A percentile compares a stretch with the other conserved stretches of the same genome.
phyloP scores from a whole-genome alignment of 768 basidiomycete genomes.

The Tricholoma sp. region DNA sequence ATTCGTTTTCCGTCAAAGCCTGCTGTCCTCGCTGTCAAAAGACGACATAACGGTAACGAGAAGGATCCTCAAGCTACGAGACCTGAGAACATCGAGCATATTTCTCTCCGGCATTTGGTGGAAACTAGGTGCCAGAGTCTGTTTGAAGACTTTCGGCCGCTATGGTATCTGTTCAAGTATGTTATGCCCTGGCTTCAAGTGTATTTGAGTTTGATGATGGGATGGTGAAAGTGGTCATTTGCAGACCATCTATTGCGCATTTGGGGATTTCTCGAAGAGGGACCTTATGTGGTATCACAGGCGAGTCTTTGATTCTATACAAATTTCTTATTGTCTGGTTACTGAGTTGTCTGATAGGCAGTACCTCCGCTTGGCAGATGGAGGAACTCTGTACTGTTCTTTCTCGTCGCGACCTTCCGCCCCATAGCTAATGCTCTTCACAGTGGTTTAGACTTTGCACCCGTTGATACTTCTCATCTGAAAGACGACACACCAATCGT shows the following conservation, averaged over 20 bases:
- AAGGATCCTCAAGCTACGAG: conserved; percentile 10
- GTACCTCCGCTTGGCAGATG: conserved; percentile 47
- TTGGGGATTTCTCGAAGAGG: conserved; percentile 55
- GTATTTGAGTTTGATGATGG: background rate
- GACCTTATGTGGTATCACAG: conserved; percentile 55
- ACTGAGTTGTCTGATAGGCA: conserved; percentile 22
- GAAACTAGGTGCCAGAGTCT: conserved; percentile 39
- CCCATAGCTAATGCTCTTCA: conserved; percentile 4
- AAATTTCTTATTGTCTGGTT: background rate
- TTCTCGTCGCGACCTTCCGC: background rate
- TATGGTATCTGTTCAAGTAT: conserved; percentile 49
- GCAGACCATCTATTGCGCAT: conserved; percentile 56
- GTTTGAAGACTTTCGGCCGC: conserved; percentile 35
- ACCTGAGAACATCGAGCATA: conserved; percentile 21
- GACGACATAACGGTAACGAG: conserved; percentile 22
- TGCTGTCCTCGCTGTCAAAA: conserved; percentile 28
- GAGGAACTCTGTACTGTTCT: conserved; percentile 52
- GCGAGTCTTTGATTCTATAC: conserved; percentile 21
- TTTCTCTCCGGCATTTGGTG: conserved; percentile 33
- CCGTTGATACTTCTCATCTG: conserved; percentile 30
- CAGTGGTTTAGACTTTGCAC: conserved; percentile 62
- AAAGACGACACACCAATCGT: conserved; percentile 43
- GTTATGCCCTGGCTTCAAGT: conserved; percentile 9
- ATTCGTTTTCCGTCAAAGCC: conserved; percentile 38
- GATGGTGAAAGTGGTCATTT: conserved; percentile 47